phyloP scores from a whole-genome alignment of 345 rosid genomes.

The Litchi chinensis region DNA sequence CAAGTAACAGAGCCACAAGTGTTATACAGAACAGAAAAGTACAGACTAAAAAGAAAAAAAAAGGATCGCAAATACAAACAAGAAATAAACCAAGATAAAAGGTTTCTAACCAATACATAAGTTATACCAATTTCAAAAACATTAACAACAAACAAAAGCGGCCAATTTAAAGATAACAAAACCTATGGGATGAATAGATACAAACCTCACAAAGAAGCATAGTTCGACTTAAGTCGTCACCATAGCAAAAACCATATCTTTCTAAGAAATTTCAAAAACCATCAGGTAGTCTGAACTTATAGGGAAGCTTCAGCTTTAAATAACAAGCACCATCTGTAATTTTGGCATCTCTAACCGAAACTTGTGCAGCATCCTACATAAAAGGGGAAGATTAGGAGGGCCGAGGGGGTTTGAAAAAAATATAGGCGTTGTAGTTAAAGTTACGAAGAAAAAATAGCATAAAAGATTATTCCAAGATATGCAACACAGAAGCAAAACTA shows the following conservation, averaged over 20 bases:
- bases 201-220: constrained; percentile 92
- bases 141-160: constrained; percentile 4
- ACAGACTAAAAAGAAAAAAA: background rate
- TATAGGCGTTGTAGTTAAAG: background rate
- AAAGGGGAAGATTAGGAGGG: background rate
- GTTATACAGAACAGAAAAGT: background rate
- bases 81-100: background rate
- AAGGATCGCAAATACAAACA: background rate
- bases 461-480: background rate
- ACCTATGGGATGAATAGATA: constrained; percentile 21
- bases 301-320: constrained; percentile 71
- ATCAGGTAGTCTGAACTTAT: constrained; percentile 39
- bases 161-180: constrained; percentile 11
- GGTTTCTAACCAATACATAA: background rate
- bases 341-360: constrained; percentile 57
- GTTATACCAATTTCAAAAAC: background rate
- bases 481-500: background rate
- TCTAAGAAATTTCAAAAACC: constrained; percentile 82
- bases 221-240: constrained; percentile 48
- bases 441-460: background rate
- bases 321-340: constrained; percentile 61
- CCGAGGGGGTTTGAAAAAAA: background rate
- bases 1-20: too few relatives aligned
- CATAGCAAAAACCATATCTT: constrained; percentile 88
- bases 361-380: constrained; percentile 64